phyloP scores from a whole-genome alignment of 2,329 filamentous ascomycete genomes.

The Ceratocystis eucalypticola region DNA sequence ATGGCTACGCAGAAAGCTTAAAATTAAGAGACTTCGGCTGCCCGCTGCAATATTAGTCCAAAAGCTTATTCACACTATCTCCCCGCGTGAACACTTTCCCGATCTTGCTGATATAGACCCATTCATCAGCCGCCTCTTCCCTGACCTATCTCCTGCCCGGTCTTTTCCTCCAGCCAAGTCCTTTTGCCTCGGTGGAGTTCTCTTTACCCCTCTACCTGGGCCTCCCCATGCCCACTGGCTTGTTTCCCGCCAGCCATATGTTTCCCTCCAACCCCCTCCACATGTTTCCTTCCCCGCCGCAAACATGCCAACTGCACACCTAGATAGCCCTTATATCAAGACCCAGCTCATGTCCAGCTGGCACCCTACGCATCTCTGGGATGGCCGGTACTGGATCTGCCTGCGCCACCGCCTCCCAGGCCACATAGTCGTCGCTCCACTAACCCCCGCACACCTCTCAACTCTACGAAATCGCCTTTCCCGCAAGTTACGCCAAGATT shows the following conservation, averaged over 20 bases:
- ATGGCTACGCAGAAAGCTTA: not conserved
- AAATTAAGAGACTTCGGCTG: not conserved
- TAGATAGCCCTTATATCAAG: not conserved
- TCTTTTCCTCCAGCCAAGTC: conserved; percentile 26
- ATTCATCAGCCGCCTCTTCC: conserved; percentile 37
- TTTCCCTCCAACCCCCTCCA: conserved; percentile 27
- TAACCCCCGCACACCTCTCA: conserved; percentile 32
- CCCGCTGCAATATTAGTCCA: conserved; percentile 36
- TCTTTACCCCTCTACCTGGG: conserved; percentile 27
- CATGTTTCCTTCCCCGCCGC: no score
- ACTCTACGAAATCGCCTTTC: conserved; percentile 35
- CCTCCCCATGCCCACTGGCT: conserved; percentile 35
- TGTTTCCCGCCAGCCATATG: conserved; percentile 35
- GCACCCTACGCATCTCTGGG: conserved; percentile 35
- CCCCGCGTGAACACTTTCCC: conserved; percentile 34
- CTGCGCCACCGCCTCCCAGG: conserved; percentile 32
- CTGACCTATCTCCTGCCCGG: conserved; percentile 27
- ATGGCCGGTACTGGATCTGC: conserved; percentile 50
- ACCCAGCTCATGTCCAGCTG: conserved; percentile 20
- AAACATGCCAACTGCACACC: not conserved
- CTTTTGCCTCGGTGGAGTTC: conserved; percentile 30
- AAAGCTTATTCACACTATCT: conserved; percentile 37
- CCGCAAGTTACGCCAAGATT: conserved; percentile 23
- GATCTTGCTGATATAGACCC: conserved; percentile 33
- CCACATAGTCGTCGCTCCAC: conserved; percentile 34